These are phyloP conservation scores for Macrolepiota fuliginosa DNA, from an alignment of 768 basidiomycete genomes.

Conservation along the genomic window DNA sequence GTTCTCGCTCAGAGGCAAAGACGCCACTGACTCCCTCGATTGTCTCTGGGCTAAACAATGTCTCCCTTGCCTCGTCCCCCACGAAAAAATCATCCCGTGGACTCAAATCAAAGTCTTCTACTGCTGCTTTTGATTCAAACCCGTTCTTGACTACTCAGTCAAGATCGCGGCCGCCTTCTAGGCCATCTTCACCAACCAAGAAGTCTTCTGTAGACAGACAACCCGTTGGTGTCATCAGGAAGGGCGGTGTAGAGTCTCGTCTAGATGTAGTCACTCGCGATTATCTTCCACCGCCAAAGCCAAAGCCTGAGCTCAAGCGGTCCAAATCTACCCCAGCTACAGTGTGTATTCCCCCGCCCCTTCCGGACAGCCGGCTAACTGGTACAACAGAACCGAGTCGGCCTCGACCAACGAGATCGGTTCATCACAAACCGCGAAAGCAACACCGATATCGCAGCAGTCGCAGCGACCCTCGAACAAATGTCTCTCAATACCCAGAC, in stretches of 20 bases:
- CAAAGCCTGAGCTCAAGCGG: conserved; percentile 61
- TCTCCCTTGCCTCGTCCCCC: conserved; percentile 35
- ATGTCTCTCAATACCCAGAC: conserved; percentile 56
- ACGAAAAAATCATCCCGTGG: conserved; percentile 23
- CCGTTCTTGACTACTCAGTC: conserved; percentile 6
- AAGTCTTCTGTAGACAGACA: neutral
- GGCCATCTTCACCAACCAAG: conserved; percentile 26
- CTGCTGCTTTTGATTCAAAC: neutral
- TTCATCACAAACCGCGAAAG: conserved; percentile 65
- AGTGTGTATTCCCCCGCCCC: conserved; percentile 24
- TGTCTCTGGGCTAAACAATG: conserved; percentile 36
- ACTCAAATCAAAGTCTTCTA: conserved; percentile 5
- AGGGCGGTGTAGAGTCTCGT: conserved; percentile 74
- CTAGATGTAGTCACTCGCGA: conserved; percentile 76
- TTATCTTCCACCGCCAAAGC: conserved; percentile 65
- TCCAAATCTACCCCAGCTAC: conserved; percentile 73
- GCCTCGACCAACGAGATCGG: conserved; percentile 52
- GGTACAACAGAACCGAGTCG: conserved; percentile 41
- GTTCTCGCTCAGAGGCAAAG: conserved; percentile 47
- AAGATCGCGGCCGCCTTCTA: conserved; percentile 19
- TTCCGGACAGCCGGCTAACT: conserved; percentile 1
- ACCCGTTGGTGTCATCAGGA: conserved; percentile 61
- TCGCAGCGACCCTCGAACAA: conserved; percentile 65
- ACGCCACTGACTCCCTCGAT: conserved; percentile 51
- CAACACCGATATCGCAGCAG: conserved; percentile 30